Percentiles rank a stretch among this genome's conserved stretches.
phyloP scores from a whole-genome alignment of 2,329 filamentous ascomycete species.

The Allantophomopsis lycopodina region DNA sequence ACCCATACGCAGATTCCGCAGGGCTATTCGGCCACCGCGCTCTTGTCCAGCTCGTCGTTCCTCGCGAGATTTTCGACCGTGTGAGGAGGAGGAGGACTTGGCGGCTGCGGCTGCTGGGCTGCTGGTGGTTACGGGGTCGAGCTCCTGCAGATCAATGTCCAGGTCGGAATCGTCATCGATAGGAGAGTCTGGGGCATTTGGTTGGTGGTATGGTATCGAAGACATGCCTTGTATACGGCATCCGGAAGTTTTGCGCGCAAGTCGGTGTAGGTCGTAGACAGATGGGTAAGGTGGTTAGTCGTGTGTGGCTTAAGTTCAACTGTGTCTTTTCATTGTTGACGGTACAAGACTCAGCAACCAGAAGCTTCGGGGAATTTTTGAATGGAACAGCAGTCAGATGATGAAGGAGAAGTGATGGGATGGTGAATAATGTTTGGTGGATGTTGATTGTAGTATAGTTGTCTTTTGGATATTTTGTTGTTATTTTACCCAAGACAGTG shows the following conservation, averaged over 20 bases:
- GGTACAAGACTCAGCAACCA: too few relatives aligned
- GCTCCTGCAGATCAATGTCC: conserved; percentile 66
- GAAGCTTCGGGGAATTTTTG: too few relatives aligned
- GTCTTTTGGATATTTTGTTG: too few relatives aligned
- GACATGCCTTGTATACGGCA: conserved; percentile 22
- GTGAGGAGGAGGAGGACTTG: conserved; percentile 12
- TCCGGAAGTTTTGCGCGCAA: not conserved
- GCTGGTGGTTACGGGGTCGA: conserved; percentile 42
- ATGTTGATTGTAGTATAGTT: too few relatives aligned
- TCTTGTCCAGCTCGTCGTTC: conserved; percentile 13
- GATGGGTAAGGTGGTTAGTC: too few relatives aligned
- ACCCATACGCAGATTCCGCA: conserved; percentile 57
- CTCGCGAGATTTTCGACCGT: conserved; percentile 13
- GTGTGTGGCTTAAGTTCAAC: too few relatives aligned
- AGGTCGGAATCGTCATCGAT: conserved; percentile 61
- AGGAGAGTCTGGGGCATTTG: conserved; percentile 41
- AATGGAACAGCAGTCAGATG: too few relatives aligned
- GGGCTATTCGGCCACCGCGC: conserved; percentile 43
- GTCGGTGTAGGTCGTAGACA: too few relatives aligned
- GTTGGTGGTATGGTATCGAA: conserved; percentile 16
- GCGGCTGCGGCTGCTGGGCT: conserved; percentile 8
- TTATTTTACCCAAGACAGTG: too few relatives aligned
- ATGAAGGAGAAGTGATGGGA: too few relatives aligned
- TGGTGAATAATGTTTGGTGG: too few relatives aligned
- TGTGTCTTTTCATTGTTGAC: too few relatives aligned